Percentiles rank a stretch among this genome's conserved stretches.
These are phyloP conservation scores for Talaromyces sp. DNA, from an alignment of 2,329 filamentous ascomycete genomes.

Conservation along the genomic window DNA sequence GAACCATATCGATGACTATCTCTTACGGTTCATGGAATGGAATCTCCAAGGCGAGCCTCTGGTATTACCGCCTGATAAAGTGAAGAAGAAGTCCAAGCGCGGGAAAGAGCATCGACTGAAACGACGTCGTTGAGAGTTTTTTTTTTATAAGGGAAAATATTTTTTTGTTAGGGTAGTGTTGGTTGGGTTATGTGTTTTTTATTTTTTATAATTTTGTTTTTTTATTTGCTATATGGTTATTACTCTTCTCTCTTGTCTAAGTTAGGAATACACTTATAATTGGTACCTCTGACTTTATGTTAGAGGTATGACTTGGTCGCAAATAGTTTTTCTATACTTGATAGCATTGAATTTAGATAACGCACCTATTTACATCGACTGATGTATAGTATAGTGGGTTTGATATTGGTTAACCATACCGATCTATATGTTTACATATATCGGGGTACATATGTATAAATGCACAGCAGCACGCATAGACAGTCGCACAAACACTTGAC, in stretches of 20 bases:
- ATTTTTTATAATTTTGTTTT: slow-evolving; percentile 10
- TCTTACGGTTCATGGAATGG: slow-evolving; percentile 64
- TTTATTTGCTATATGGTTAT: slow-evolving; percentile 7
- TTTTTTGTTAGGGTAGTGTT: not conserved
- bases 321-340: too few species aligned
- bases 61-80: slow-evolving; percentile 43
- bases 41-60: slow-evolving; percentile 46
- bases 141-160: not conserved
- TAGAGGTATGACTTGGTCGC: not conserved
- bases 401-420: too few species aligned
- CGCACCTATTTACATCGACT: too few species aligned
- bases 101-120: slow-evolving; percentile 42
- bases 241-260: slow-evolving; percentile 7
- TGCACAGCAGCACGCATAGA: too few species aligned
- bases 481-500: too few species aligned
- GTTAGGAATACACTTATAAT: not conserved
- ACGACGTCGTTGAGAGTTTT: slow-evolving; percentile 21
- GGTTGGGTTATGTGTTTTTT: not conserved
- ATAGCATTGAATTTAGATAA: too few species aligned
- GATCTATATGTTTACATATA: too few species aligned
- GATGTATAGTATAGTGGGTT: too few species aligned
- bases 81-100: slow-evolving; percentile 43
- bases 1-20: slow-evolving; percentile 66
- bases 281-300: not conserved
- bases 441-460: too few species aligned